Evolutionary conservation across 2,329 filamentous ascomycete species (phyloP), one percentile per base, ranked within the genome.

Genomic region (Fusarium pseudocircinatum): DNA sequence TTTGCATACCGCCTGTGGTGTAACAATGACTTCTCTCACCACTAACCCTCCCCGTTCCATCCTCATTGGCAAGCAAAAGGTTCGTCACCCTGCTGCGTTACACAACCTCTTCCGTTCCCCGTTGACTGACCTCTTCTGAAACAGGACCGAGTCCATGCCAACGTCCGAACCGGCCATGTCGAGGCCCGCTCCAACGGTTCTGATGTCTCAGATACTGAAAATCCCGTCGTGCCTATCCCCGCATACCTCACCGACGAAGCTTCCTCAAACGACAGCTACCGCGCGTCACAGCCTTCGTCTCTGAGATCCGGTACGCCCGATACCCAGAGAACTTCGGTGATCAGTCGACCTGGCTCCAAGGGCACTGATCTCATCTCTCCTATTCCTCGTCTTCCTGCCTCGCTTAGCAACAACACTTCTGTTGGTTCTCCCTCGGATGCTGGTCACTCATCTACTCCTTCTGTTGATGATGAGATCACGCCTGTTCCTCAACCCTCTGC

Each of bases 41-140:
- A 20, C 52, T 1, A 1, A 20, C 0, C 28, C 28, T 2, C 37
- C 52, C 16, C 52, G 52, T 32, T 43, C 52, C 22, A 56, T 56
- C 1, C 52, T 56, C 12, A 56, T 56, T 43, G 37, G 37, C 22
- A 56, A 56, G 22, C 52, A 56, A 56, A 56, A 32, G 37, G 52
- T 56, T 43, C 15, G 52, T 24, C 11, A 56, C 50, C 15, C 15
- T 12, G 30, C 28, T 28, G 28, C 9, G 16, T 43, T 56, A 30
- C 20, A n/a, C 28, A 1, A 6, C 10, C 6, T 24, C 9, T 10
- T 7, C 9, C 3, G 6, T 7, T 13, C 12, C 4, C 13, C 24
- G 0, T 30, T 6, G 1, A 32, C 28, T 32, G 2, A 39, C 24
- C 13, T 12, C 2, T 15, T 24, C 4, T 15, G 4, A 24, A 32